Evolutionary conservation across 2,329 filamentous ascomycete genomes (phyloP).

Genomic region (Moelleriella libera): DNA sequence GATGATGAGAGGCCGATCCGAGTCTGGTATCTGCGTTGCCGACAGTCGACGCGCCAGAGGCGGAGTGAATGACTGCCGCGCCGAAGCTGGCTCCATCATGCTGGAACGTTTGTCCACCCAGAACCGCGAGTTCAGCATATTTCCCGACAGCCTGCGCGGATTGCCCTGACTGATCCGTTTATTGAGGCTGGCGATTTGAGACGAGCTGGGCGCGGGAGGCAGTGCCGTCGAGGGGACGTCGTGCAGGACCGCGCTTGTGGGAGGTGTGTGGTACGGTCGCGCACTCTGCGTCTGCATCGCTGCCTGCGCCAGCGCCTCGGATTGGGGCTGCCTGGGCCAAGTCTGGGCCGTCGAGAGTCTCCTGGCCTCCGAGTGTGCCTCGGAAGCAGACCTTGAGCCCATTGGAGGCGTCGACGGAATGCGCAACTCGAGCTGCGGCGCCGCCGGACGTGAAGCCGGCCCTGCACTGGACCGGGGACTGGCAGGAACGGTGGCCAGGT

Average conservation of each 20-base stretch:
- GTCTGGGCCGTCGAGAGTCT: slow-evolving; percentile 24
- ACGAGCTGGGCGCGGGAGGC: slow-evolving; percentile 22
- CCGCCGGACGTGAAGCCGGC: slow-evolving; percentile 1
- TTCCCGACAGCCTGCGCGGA: slow-evolving; percentile 28
- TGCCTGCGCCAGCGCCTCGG: slow-evolving; percentile 8
- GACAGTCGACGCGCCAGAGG: background rate
- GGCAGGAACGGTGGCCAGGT: background rate
- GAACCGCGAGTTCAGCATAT: slow-evolving; percentile 14
- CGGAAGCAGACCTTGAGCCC: slow-evolving; percentile 2
- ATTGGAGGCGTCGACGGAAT: slow-evolving; percentile 10
- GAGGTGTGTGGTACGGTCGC: slow-evolving; percentile 28
- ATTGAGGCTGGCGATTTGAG: slow-evolving; percentile 23
- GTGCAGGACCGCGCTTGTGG: slow-evolving; percentile 14
- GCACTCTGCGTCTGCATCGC: slow-evolving; percentile 11
- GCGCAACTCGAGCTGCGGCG: slow-evolving; percentile 12
- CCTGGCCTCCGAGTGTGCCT: slow-evolving; percentile 10
- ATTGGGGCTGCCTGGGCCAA: slow-evolving; percentile 27
- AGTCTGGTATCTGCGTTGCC: slow-evolving; percentile 8
- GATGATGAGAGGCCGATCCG: slow-evolving; percentile 44
- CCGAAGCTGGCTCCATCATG: background rate
- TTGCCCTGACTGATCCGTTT: slow-evolving; percentile 21
- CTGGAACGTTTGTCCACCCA: slow-evolving; percentile 1
- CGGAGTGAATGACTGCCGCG: background rate
- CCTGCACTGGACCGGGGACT: background rate
- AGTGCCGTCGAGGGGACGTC: slow-evolving; percentile 18